These are phyloP conservation scores for Fagopyrum homotropicum DNA, from an alignment of 148 eudicot genomes.

Conservation along the genomic window DNA sequence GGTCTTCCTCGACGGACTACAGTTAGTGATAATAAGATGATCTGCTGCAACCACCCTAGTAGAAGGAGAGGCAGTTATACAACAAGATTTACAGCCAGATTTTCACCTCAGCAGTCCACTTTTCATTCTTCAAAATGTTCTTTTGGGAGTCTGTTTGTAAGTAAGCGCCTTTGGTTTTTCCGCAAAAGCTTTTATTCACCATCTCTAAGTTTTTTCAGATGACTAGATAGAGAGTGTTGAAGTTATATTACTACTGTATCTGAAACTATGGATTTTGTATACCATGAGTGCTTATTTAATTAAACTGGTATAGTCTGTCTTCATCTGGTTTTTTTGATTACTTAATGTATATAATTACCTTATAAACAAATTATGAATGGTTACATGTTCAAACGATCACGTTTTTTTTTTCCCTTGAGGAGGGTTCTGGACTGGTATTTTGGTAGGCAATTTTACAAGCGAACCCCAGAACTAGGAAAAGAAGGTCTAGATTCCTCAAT, in stretches of 20 bases:
- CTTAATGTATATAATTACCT: not conserved
- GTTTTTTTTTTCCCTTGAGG: not conserved
- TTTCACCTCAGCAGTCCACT: slow-evolving; percentile 46
- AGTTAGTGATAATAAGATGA: slow-evolving; percentile 18
- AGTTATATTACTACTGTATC: not conserved
- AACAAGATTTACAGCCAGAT: slow-evolving; percentile 35
- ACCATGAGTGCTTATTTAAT: not conserved
- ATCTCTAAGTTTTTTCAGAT: not conserved
- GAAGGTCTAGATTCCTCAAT: not conserved
- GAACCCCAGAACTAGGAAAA: not conserved
- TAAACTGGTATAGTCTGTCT: not conserved
- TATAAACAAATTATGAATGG: not conserved
- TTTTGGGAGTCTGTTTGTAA: slow-evolving; percentile 41
- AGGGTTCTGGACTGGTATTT: not conserved
- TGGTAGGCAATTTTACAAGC: not conserved
- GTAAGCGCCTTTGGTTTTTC: slow-evolving; percentile 24
- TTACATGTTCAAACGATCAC: not conserved
- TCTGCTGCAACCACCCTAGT: slow-evolving; percentile 34
- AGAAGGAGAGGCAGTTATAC: slow-evolving; percentile 31
- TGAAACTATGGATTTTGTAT: not conserved
- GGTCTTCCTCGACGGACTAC: slow-evolving; percentile 16
- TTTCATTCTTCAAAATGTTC: slow-evolving; percentile 38
- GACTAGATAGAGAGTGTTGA: not conserved
- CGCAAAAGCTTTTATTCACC: not conserved
- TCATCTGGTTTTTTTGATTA: not conserved